phyloP scores from a whole-genome alignment of 768 basidiomycete genomes.

The Pulveroboletus frians region DNA sequence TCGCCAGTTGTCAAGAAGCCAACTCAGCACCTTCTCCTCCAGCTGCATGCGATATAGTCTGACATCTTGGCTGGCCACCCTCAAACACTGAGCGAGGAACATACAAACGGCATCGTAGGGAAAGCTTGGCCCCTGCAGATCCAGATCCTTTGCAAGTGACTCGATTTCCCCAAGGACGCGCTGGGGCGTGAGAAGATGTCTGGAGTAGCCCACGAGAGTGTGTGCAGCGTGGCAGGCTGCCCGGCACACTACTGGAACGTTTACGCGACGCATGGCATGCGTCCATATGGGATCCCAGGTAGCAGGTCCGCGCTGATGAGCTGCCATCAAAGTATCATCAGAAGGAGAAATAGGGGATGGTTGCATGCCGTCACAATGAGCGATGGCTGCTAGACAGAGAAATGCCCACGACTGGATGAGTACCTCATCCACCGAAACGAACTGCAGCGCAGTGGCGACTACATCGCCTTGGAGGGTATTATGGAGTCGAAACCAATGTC shows the following conservation, averaged over 20 bases:
- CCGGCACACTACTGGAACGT: constrained; percentile 64
- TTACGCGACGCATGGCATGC: constrained; percentile 70
- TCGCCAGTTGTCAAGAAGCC: constrained; percentile 74
- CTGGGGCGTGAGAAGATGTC: constrained; percentile 46
- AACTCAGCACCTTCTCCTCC: constrained; percentile 80
- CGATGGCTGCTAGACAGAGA: constrained; percentile 71
- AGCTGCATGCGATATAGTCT: constrained; percentile 78
- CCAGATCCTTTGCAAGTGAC: constrained; percentile 71
- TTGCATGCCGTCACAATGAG: constrained; percentile 39
- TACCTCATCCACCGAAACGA: constrained; percentile 60
- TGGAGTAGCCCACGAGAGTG: constrained; percentile 44
- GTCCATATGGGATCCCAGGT: constrained; percentile 85
- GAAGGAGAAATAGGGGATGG: constrained; percentile 1
- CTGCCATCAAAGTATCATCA: background rate
- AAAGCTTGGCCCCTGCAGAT: constrained; percentile 83
- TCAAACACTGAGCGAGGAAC: constrained; percentile 67
- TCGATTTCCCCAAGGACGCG: constrained; percentile 72
- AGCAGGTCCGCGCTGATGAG: constrained; percentile 14
- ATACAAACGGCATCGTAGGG: constrained; percentile 88
- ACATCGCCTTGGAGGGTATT: constrained; percentile 52
- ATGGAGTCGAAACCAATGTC: constrained; percentile 67
- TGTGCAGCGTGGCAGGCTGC: constrained; percentile 72
- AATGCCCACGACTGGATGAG: constrained; percentile 81
- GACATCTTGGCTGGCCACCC: constrained; percentile 73
- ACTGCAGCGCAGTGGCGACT: constrained; percentile 48